Evolutionary conservation across 495 filamentous ascomycete species (phyloP), one percentile per base, ranked within the genome.

Genomic region (Penicillium samsonianum): DNA sequence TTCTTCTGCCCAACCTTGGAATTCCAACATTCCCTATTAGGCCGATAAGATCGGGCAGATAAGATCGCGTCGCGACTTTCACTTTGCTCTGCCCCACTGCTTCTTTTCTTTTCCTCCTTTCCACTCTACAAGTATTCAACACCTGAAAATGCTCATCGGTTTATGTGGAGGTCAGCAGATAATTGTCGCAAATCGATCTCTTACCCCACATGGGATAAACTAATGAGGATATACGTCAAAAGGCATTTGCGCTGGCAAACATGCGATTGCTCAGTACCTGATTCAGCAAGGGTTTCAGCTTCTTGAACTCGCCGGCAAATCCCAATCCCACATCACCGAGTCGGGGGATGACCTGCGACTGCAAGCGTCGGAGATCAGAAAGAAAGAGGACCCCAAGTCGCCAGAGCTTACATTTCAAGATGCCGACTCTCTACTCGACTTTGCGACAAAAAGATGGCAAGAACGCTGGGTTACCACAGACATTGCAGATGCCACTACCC

Each of bases 181-280:
- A 52, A 22, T 38, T 58, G 43, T 25, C 50, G 33, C 31, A 52
- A 53, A 54, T 22, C 26, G 5, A 19, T 26, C 11, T 1, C 25
- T 20, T n/a, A 38, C 16, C n/a, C 17, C n/a, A 31, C n/a, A 53
- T 5, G 17, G 11, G 30, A 33, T 14, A 5, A 54, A 50, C 59
- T 59, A 59, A 68, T 50, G 48, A 48, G n/a, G n/a, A 20, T 31
- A 48, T 14, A 37, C 38, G 33, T 65, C 50, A 65, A 38, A 38
- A 95, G 92, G 88, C 55, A 90, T 96, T 55, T 96, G 91, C 71
- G 86, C 93, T 30, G 94, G 94, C 57, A 96, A 96, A 73, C 83
- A 84, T 63, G 88, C 90, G 11, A 86, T 97, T 43, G 91, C 92
- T 46, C 78, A 88, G 30, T 96, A 92, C 65, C 82, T 98, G 12